Percentiles rank a stretch among this genome's conserved stretches.
Conservation (phyloP, 1,284 basidiomycete species). For the Ustilago sp. region DNA sequence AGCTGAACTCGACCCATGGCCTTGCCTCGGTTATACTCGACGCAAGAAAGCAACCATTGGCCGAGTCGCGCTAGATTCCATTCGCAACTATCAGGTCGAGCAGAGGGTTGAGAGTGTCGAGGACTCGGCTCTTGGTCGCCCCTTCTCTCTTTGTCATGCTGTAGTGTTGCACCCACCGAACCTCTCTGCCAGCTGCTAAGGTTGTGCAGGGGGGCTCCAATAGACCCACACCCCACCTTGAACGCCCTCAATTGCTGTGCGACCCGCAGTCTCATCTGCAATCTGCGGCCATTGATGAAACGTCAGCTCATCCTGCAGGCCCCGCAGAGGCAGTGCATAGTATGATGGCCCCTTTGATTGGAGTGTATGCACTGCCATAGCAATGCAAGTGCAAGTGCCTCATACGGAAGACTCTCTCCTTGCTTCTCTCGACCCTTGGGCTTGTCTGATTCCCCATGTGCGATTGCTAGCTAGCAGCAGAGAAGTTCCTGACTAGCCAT, state of each 20-base stretch:
- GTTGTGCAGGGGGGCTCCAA: background rate
- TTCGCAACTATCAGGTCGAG: background rate
- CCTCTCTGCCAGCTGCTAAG: background rate
- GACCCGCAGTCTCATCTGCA: background rate
- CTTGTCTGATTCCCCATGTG: background rate
- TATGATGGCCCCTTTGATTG: background rate
- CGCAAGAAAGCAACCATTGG: background rate
- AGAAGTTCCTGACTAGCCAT: slow-evolving; percentile 2
- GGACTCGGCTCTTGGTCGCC: background rate
- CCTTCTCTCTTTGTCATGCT: no score
- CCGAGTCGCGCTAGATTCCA: background rate
- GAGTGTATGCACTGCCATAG: background rate
- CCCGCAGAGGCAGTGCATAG: background rate
- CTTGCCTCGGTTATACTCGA: background rate
- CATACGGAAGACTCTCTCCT: slow-evolving; percentile 1
- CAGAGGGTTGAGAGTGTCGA: background rate
- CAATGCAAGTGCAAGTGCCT: background rate
- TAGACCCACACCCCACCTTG: background rate
- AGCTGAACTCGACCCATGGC: background rate
- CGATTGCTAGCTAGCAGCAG: background rate
- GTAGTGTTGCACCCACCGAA: background rate
- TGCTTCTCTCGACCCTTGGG: background rate
- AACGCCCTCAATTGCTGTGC: no score
- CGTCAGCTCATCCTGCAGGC: background rate
- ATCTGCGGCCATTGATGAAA: background rate